A percentile compares a stretch with the other conserved stretches of the same genome.
phyloP scores from a whole-genome alignment of 2,329 filamentous ascomycete genomes.

The Pseudovirgaria hyperparasitica region DNA sequence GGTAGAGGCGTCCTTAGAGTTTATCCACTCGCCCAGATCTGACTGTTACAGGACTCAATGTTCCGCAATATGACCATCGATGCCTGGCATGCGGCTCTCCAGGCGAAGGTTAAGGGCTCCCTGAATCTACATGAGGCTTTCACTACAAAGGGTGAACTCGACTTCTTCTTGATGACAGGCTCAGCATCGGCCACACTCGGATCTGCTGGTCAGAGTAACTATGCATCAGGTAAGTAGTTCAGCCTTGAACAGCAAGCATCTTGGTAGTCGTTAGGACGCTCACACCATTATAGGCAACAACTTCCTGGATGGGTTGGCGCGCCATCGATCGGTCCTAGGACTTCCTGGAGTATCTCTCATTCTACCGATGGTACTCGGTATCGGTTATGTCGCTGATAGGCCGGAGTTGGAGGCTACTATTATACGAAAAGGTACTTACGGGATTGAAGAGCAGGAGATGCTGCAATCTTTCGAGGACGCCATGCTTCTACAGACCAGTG shows the following conservation, averaged over 20 bases:
- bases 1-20: too few relatives aligned
- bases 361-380: constrained; percentile 1
- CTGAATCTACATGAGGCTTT: constrained; percentile 3
- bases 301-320: constrained; percentile 5
- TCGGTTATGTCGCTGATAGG: constrained; percentile 3
- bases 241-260: too few relatives aligned
- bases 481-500: too few relatives aligned
- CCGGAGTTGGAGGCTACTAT: constrained; percentile 1
- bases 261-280: too few relatives aligned
- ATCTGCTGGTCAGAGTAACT: constrained; percentile 26
- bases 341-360: constrained; percentile 2
- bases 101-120: constrained; percentile 4
- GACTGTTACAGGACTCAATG: background rate
- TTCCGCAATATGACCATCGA: constrained; percentile 1
- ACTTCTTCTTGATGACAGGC: constrained; percentile 18
- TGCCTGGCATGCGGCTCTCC: constrained; percentile 1
- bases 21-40: too few relatives aligned
- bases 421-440: constrained; percentile 2
- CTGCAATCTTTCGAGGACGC: constrained; percentile 3
- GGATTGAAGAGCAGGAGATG: constrained; percentile 4
- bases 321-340: background rate
- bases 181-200: constrained; percentile 7
- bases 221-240: constrained; percentile 33
- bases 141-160: constrained; percentile 6
- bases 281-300: too few relatives aligned